These are phyloP conservation scores for Cutaneotrichosporon curvatum DNA, from an alignment of 1,284 basidiomycete species.

Conservation along the genomic window DNA sequence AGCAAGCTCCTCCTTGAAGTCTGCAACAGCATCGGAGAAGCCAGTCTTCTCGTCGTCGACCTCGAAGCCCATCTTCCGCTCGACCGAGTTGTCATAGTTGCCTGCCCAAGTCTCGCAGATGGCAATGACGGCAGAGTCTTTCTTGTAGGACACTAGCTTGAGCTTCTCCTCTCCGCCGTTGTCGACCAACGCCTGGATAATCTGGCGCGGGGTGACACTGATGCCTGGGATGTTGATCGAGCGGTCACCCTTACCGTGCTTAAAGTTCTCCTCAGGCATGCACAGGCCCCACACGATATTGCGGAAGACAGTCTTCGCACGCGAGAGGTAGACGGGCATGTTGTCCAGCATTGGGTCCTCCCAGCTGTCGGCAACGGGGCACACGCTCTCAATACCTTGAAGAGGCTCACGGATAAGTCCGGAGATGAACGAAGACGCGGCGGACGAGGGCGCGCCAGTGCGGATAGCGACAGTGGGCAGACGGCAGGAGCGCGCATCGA, in stretches of 20 bases:
- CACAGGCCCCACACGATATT: slow-evolving; percentile 46
- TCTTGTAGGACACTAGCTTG: slow-evolving; percentile 41
- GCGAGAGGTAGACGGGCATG: slow-evolving; percentile 54
- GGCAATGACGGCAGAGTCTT: slow-evolving; percentile 39
- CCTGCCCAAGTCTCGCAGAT: slow-evolving; percentile 47
- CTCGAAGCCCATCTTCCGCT: slow-evolving; percentile 38
- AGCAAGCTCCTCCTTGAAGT: slow-evolving; percentile 40
- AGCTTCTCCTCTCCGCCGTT: slow-evolving; percentile 36
- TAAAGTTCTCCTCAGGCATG: slow-evolving; percentile 38
- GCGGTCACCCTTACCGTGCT: slow-evolving; percentile 26
- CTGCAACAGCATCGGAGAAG: slow-evolving; percentile 40
- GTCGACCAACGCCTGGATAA: slow-evolving; percentile 40
- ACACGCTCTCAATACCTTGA: slow-evolving; percentile 51
- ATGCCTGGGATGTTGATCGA: slow-evolving; percentile 47
- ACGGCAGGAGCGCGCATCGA: slow-evolving; percentile 58
- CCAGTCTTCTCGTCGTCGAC: slow-evolving; percentile 40
- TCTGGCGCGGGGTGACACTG: slow-evolving; percentile 43
- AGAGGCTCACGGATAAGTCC: slow-evolving; percentile 61
- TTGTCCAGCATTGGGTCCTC: slow-evolving; percentile 44
- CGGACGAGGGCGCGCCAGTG: slow-evolving; percentile 53
- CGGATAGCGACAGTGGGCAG: slow-evolving; percentile 59
- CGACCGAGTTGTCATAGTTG: slow-evolving; percentile 36
- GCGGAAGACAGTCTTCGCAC: slow-evolving; percentile 49
- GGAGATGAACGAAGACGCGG: slow-evolving; percentile 59
- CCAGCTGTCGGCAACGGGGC: slow-evolving; percentile 49